Percentiles rank a stretch among this genome's conserved stretches.
Evolutionary conservation across 345 rosid species (phyloP).

Genomic region (Salix viminalis): DNA sequence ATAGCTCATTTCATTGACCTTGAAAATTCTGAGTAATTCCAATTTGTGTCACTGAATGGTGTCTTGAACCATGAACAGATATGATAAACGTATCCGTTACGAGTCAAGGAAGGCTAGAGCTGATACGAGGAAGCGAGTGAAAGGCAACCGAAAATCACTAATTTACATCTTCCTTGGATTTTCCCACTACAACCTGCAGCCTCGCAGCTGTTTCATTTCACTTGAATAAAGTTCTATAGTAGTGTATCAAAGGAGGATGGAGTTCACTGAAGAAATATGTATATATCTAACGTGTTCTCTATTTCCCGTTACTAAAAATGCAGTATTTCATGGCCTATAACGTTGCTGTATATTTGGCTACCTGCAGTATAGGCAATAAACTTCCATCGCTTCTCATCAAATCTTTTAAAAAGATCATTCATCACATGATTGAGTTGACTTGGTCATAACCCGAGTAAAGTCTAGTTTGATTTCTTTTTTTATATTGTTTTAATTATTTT

Average conservation of each 20-base stretch:
- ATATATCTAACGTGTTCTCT: neutral
- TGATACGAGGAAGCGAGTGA: conserved; percentile 35
- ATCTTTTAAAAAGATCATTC: no score
- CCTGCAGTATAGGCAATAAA: neutral
- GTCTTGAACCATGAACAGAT: conserved; percentile 16
- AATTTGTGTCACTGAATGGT: no score
- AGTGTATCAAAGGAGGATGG: neutral
- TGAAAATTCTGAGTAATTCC: no score
- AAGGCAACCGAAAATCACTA: conserved; percentile 20
- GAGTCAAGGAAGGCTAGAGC: conserved; percentile 42
- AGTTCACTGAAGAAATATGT: neutral
- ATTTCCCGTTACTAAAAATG: neutral
- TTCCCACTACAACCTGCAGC: neutral
- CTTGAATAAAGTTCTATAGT: neutral
- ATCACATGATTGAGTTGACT: no score
- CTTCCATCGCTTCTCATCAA: no score
- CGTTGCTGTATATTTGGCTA: neutral
- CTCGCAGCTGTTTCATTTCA: neutral
- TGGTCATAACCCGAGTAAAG: no score
- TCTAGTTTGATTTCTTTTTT: no score
- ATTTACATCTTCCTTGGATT: neutral
- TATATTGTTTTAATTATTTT: no score
- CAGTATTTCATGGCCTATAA: neutral
- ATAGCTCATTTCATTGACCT: no score
- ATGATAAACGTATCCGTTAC: conserved; percentile 32